A percentile compares a stretch with the other conserved stretches of the same genome.
phyloP scores from a whole-genome alignment of 306 rosid species.

The Vicia sativa region DNA sequence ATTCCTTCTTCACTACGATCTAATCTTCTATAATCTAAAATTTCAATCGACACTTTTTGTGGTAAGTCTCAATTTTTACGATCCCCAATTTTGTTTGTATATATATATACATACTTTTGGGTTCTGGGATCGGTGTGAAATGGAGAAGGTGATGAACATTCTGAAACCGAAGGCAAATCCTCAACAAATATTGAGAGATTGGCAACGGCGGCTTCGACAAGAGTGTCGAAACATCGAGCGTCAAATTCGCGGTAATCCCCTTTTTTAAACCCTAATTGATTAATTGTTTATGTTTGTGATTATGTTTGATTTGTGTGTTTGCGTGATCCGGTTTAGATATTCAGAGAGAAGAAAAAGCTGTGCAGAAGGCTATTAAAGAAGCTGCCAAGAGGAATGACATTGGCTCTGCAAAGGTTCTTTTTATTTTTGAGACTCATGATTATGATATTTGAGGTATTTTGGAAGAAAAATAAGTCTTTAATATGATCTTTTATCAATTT shows the following conservation, averaged over 20 bases:
- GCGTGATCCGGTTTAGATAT: conserved; percentile 58
- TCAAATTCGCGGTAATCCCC: conserved; percentile 76
- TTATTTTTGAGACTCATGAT: not conserved
- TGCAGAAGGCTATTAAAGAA: conserved; percentile 85
- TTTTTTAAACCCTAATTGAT: conserved; percentile 22
- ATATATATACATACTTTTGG: not conserved
- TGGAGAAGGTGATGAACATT: conserved; percentile 78
- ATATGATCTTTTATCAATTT: conserved; percentile 39
- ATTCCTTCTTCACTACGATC: conserved; percentile 27
- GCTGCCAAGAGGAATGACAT: conserved; percentile 97
- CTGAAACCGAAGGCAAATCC: conserved; percentile 77
- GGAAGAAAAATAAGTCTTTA: not conserved
- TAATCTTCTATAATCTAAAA: not conserved
- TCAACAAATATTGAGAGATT: conserved; percentile 70
- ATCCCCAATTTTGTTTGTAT: conserved; percentile 20
- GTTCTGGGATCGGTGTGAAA: conserved; percentile 36
- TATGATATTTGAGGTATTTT: conserved; percentile 1
- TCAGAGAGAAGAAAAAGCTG: conserved; percentile 85
- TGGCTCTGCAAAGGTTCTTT: conserved; percentile 87
- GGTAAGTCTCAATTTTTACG: conserved; percentile 23
- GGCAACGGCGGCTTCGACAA: conserved; percentile 93
- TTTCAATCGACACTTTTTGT: conserved; percentile 5
- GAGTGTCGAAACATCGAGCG: conserved; percentile 92
- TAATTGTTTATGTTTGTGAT: not conserved
- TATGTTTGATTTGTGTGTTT: conserved; percentile 24